These are phyloP conservation scores for Thalia dealbata DNA, from an alignment of 176 grass and related monocot species.

Conservation along the genomic window DNA sequence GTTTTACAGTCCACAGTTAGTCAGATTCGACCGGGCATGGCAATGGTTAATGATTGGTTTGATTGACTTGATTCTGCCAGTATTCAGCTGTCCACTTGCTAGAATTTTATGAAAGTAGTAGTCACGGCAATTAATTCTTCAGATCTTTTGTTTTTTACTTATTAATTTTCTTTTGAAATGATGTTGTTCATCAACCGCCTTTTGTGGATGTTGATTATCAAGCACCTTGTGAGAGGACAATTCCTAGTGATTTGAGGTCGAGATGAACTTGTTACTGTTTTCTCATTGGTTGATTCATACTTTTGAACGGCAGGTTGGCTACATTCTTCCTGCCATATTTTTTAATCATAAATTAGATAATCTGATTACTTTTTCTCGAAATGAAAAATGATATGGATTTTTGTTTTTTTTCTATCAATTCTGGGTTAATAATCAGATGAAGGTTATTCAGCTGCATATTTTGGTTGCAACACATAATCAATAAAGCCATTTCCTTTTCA, in stretches of 20 bases:
- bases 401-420: neutral
- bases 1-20: neutral
- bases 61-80: neutral
- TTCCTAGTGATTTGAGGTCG: neutral
- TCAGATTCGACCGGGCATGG: neutral
- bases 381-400: too few species aligned
- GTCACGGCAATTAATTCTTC: neutral
- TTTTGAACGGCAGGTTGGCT: neutral
- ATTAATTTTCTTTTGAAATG: neutral
- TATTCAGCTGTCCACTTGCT: neutral
- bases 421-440: neutral
- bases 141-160: constrained; percentile 1
- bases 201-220: neutral
- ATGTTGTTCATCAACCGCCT: neutral
- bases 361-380: too few species aligned
- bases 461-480: neutral
- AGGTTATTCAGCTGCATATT: neutral
- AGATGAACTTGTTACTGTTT: neutral
- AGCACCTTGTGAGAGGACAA: neutral
- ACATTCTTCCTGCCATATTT: too few species aligned
- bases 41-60: neutral
- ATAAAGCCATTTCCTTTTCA: constrained; percentile 13
- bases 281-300: neutral
- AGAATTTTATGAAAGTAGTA: neutral
- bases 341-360: too few species aligned